Percentiles rank a stretch among this genome's conserved stretches.
These are phyloP conservation scores for Cryptococcus floricola DNA, from an alignment of 1,284 basidiomycete species.

Conservation along the genomic window DNA sequence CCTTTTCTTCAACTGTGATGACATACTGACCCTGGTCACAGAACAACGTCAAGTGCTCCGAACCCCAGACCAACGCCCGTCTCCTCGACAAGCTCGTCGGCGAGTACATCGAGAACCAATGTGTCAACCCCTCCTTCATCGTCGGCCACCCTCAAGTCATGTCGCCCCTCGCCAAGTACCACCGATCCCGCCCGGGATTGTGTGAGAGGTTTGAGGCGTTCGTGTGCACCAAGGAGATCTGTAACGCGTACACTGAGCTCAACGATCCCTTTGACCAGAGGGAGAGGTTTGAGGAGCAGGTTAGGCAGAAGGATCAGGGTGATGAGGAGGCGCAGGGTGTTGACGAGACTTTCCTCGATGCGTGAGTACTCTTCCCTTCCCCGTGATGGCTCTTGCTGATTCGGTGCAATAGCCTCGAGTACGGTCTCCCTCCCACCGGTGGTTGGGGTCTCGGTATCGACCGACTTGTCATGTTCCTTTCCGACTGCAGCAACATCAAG, in stretches of 20 bases:
- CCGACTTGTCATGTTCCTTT: constrained; percentile 92
- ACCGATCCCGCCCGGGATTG: constrained; percentile 85
- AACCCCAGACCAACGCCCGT: constrained; percentile 92
- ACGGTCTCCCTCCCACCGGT: constrained; percentile 94
- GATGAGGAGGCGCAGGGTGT: constrained; percentile 98
- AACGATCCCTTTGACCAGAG: constrained; percentile 97
- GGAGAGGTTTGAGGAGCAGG: constrained; percentile 92
- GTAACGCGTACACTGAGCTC: constrained; percentile 97
- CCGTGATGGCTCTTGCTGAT: constrained; percentile 1
- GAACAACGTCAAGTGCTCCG: constrained; percentile 97
- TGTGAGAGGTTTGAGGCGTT: constrained; percentile 99
- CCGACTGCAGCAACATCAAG: constrained; percentile 71
- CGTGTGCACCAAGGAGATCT: constrained; percentile 97
- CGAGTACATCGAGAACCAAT: constrained; percentile 95
- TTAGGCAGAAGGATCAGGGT: constrained; percentile 89
- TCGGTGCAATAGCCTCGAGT: constrained; percentile 66
- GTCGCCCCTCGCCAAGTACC: constrained; percentile 97
- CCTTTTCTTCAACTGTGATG: background rate
- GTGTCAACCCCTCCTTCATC: constrained; percentile 95
- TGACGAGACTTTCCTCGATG: constrained; percentile 89
- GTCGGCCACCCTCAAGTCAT: constrained; percentile 99
- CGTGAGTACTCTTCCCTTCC: constrained; percentile 55
- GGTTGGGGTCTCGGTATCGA: constrained; percentile 96
- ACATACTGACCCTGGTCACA: constrained; percentile 33
- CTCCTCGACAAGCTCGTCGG: constrained; percentile 98